Evolutionary conservation across 176 grass and related monocot genomes (phyloP).

Genomic region (Zizania latifolia): DNA sequence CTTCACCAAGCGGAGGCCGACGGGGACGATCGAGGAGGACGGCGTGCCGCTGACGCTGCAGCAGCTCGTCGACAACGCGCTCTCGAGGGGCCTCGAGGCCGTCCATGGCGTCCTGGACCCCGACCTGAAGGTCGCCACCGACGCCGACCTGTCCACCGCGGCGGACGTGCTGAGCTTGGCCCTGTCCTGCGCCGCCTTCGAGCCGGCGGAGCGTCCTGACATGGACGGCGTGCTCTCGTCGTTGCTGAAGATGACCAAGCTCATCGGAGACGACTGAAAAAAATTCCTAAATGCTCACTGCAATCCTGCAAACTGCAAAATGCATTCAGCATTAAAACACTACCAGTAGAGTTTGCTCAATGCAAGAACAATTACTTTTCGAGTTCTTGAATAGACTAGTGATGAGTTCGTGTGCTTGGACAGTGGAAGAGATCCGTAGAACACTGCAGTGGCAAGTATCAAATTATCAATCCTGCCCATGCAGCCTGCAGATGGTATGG

Average conservation of each 20-base stretch:
- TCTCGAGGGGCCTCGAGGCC: constrained; percentile 38
- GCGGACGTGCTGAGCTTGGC: constrained; percentile 48
- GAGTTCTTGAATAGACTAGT: background rate
- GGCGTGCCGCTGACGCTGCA: constrained; percentile 53
- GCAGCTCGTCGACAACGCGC: constrained; percentile 62
- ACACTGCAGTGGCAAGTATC: constrained; percentile 10
- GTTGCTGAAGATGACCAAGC: constrained; percentile 49
- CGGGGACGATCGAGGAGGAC: constrained; percentile 48
- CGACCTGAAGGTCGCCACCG: constrained; percentile 38
- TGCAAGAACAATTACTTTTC: background rate
- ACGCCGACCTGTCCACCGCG: constrained; percentile 47
- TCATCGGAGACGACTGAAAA: background rate
- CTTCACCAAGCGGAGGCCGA: constrained; percentile 65
- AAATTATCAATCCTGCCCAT: constrained; percentile 42
- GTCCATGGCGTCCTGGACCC: constrained; percentile 51
- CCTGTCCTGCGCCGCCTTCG: constrained; percentile 49
- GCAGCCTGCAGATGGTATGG: constrained; percentile 42
- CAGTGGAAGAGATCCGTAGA: too few species aligned
- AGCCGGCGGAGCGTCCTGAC: constrained; percentile 58
- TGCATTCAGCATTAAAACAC: background rate
- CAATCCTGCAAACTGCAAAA: background rate
- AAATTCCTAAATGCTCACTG: background rate
- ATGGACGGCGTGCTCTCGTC: constrained; percentile 58
- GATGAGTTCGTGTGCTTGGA: background rate
- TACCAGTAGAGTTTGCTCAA: too few species aligned